phyloP scores from a whole-genome alignment of 1,284 basidiomycete species.

The Amylostereum chailletii region DNA sequence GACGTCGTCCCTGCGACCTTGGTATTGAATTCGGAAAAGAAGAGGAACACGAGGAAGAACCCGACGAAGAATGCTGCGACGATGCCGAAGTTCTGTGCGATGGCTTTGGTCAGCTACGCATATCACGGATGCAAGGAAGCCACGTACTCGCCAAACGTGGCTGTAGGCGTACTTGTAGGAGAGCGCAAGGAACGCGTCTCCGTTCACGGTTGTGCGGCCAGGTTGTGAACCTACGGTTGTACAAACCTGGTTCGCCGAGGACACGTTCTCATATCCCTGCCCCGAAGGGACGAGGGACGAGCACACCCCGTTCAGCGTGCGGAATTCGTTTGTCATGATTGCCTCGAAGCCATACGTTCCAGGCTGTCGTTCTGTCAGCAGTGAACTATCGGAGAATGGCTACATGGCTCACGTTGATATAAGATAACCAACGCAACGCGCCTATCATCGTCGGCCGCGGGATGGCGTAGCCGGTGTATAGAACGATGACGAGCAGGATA shows the following conservation, averaged over 20 bases:
- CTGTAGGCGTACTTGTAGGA: conserved; percentile 39
- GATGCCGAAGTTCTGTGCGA: conserved; percentile 35
- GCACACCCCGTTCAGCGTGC: conserved; percentile 36
- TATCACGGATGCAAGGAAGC: no score
- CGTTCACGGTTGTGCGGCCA: conserved; percentile 40
- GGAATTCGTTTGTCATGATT: conserved; percentile 79
- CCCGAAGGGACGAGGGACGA: conserved; percentile 21
- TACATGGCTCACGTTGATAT: conserved; percentile 54
- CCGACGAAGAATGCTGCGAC: conserved; percentile 13
- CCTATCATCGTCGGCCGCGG: conserved; percentile 72
- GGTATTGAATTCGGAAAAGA: no score
- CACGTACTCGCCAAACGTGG: conserved; percentile 41
- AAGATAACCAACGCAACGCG: conserved; percentile 83
- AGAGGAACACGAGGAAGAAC: no score
- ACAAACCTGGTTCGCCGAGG: conserved; percentile 49
- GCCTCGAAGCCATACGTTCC: conserved; percentile 63
- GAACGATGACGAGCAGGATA: conserved; percentile 36
- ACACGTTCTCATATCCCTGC: conserved; percentile 33
- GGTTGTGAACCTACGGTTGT: conserved; percentile 41
- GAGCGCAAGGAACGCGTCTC: conserved; percentile 49
- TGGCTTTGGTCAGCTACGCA: no score
- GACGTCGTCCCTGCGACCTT: no score
- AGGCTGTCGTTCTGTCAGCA: no score
- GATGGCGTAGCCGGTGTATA: conserved; percentile 66
- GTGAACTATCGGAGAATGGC: no score